Percentiles rank a stretch among this genome's conserved stretches.
These are phyloP conservation scores for Colletotrichum viniferum DNA, from an alignment of 2,329 filamentous ascomycete species.

Conservation along the genomic window DNA sequence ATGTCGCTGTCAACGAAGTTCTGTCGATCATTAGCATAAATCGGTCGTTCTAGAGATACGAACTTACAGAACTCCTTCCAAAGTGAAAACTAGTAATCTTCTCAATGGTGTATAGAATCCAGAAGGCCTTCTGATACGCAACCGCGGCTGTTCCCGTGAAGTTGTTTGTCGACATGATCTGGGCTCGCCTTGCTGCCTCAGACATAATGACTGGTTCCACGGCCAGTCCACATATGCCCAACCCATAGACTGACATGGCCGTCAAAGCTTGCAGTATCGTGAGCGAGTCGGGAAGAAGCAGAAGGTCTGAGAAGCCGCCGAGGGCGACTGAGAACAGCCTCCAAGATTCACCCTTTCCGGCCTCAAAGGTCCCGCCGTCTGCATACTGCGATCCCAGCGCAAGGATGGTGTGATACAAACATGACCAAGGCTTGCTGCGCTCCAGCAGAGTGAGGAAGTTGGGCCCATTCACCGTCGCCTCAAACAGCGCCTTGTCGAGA, in stretches of 20 bases:
- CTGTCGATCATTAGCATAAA: slow-evolving; percentile 1
- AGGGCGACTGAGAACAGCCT: slow-evolving; percentile 41
- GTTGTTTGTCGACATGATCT: slow-evolving; percentile 28
- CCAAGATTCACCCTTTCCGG: slow-evolving; percentile 42
- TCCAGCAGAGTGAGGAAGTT: slow-evolving; percentile 29
- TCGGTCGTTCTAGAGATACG: rapidly evolving
- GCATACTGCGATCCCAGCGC: slow-evolving; percentile 41
- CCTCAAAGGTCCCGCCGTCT: slow-evolving; percentile 40
- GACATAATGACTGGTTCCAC: slow-evolving; percentile 35
- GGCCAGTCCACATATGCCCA: slow-evolving; percentile 31
- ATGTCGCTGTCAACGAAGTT: slow-evolving; percentile 36
- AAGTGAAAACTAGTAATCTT: slow-evolving; percentile 32
- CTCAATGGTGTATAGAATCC: slow-evolving; percentile 30
- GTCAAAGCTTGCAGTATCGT: slow-evolving; percentile 33
- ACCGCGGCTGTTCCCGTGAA: slow-evolving; percentile 15
- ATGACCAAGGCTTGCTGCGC: slow-evolving; percentile 35
- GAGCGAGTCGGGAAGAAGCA: slow-evolving; percentile 33
- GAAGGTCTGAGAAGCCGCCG: slow-evolving; percentile 36
- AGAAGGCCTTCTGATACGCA: slow-evolving; percentile 32
- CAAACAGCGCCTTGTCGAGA: slow-evolving; percentile 39
- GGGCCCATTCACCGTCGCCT: slow-evolving; percentile 30
- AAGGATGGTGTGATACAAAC: slow-evolving; percentile 41
- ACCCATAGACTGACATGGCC: slow-evolving; percentile 32
- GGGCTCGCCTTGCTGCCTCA: slow-evolving; percentile 33
- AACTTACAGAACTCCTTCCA: slow-evolving; percentile 31